These are phyloP conservation scores for Murraya koenigii DNA, from an alignment of 345 rosid genomes.

Conservation along the genomic window DNA sequence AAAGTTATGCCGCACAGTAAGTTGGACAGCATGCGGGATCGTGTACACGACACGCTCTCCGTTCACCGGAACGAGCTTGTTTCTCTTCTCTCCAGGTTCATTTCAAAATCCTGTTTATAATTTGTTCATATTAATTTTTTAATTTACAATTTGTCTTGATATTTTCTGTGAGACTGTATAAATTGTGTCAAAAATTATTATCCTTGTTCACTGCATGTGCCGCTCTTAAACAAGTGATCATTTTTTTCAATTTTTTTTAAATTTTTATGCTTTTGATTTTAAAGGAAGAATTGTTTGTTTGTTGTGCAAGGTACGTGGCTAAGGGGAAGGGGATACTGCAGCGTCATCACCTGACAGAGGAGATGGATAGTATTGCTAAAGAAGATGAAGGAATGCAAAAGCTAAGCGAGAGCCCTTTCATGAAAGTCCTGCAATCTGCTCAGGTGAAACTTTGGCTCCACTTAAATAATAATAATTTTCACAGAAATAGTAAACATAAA, in stretches of 20 bases:
- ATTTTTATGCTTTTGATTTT: neutral
- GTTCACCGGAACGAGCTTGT: slow-evolving; percentile 49
- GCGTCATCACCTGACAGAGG: slow-evolving; percentile 45
- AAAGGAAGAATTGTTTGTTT: neutral
- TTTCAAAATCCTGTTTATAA: neutral
- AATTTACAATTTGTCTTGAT: neutral
- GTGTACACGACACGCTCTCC: slow-evolving; percentile 43
- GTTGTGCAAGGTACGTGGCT: slow-evolving; percentile 35
- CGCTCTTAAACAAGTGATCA: neutral
- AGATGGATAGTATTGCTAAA: slow-evolving; percentile 28
- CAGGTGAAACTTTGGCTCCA: slow-evolving; percentile 24
- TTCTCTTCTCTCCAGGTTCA: slow-evolving; percentile 55
- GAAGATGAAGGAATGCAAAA: slow-evolving; percentile 40
- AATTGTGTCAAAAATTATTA: neutral
- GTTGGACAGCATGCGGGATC: slow-evolving; percentile 43
- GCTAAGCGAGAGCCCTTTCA: slow-evolving; percentile 39
- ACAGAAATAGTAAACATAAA: too few species aligned
- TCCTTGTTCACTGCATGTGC: neutral
- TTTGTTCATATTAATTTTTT: neutral
- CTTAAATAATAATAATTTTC: too few species aligned
- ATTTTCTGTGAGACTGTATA: neutral
- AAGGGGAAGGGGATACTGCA: slow-evolving; percentile 54
- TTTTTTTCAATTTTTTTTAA: neutral
- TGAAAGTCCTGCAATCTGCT: slow-evolving; percentile 42
- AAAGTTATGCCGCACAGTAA: slow-evolving; percentile 25